Evolutionary conservation across 495 filamentous ascomycete genomes (phyloP).

Genomic region (Pyrenula massariospora): DNA sequence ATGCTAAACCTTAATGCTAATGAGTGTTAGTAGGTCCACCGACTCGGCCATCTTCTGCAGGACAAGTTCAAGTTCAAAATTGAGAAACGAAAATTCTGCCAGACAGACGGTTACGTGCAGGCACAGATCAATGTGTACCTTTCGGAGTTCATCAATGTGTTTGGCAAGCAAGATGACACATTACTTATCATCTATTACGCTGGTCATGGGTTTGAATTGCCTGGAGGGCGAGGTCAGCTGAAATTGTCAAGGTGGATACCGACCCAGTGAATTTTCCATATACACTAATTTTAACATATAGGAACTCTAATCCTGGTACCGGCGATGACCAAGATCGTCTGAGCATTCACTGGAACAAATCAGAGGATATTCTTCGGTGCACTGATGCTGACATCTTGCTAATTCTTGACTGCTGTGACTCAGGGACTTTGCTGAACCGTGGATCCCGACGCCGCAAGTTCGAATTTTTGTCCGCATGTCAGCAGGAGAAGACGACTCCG

Average conservation of each 20-base stretch:
- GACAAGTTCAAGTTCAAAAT: background rate
- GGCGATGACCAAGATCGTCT: background rate
- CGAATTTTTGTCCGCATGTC: slow-evolving; percentile 3
- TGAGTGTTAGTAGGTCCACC: background rate
- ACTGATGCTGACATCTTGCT: slow-evolving; percentile 4
- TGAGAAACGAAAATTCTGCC: background rate
- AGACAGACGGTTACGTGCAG: background rate
- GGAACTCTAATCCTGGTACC: background rate
- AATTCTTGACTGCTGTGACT: slow-evolving; percentile 11
- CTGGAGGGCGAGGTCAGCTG: background rate
- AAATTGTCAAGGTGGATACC: background rate
- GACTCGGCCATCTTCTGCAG: background rate
- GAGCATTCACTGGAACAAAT: slow-evolving; percentile 2
- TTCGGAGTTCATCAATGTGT: slow-evolving; percentile 3
- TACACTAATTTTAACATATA: background rate
- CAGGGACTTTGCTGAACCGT: background rate
- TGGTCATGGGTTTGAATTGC: slow-evolving; percentile 7
- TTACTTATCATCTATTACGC: slow-evolving; percentile 12
- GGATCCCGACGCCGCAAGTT: background rate
- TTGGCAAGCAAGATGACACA: slow-evolving; percentile 7
- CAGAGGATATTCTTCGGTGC: background rate
- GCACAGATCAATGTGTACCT: slow-evolving; percentile 3
- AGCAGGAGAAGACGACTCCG: background rate
- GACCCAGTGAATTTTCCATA: background rate
- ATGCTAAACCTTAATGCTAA: background rate